These are phyloP conservation scores for Monosporascus sp. DNA, from an alignment of 2,329 filamentous ascomycete genomes.

Conservation along the genomic window DNA sequence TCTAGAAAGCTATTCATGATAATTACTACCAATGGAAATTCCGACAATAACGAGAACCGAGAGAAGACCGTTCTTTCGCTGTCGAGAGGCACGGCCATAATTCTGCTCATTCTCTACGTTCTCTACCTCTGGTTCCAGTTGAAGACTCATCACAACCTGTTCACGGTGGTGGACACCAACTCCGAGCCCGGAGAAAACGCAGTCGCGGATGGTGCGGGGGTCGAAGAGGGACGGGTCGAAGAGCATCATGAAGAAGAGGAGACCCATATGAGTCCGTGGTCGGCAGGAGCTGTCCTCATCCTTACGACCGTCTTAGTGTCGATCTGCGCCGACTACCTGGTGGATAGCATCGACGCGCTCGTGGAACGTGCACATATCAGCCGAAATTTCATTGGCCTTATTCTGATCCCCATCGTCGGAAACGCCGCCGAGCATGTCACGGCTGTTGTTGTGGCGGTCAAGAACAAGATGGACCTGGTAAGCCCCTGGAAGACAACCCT, in stretches of 20 bases:
- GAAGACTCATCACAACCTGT: constrained; percentile 66
- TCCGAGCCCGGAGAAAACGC: constrained; percentile 9
- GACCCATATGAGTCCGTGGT: constrained; percentile 54
- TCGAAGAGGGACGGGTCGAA: constrained; percentile 29
- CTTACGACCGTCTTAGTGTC: constrained; percentile 65
- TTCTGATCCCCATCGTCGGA: constrained; percentile 73
- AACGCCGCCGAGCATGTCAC: constrained; percentile 80
- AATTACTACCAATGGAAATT: constrained; percentile 35
- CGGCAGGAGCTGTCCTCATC: constrained; percentile 62
- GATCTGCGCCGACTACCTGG: constrained; percentile 70
- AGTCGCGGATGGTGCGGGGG: constrained; percentile 12
- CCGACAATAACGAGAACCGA: constrained; percentile 29
- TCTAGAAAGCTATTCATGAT: constrained; percentile 56
- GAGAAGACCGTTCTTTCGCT: constrained; percentile 61
- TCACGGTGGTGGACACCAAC: constrained; percentile 46
- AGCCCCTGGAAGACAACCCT: background rate
- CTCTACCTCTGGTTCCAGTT: constrained; percentile 77
- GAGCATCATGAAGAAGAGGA: constrained; percentile 38
- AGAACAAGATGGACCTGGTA: constrained; percentile 67
- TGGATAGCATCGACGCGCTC: constrained; percentile 68
- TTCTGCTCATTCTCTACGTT: constrained; percentile 68
- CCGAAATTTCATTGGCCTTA: constrained; percentile 76
- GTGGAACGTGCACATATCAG: constrained; percentile 66
- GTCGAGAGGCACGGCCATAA: constrained; percentile 70
- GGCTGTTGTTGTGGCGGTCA: constrained; percentile 70